Base-by-base conservation (phyloP, 192 early-diverging fungal species). In the Gamsiella multidivaricata region DNA sequence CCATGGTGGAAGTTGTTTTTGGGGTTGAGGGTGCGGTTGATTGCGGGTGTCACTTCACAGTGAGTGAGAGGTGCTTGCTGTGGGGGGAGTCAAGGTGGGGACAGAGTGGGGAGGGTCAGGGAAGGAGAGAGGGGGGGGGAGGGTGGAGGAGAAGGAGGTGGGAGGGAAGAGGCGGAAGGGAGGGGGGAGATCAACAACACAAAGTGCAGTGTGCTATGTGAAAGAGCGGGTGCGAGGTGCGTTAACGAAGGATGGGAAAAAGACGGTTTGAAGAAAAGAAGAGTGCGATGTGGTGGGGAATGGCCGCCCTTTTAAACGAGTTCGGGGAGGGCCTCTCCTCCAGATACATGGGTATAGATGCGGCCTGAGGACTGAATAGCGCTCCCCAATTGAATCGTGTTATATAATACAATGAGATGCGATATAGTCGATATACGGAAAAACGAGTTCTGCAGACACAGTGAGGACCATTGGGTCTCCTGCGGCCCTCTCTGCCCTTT, bases 71-170 rank as follows among this genome's bases (percentile, higher is more conserved):
- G 58, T 52, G 65, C 32, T 23, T 57, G 18, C 20, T 37, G 12
- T 63, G 52, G 49, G 47, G 26, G 32, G 46, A 52, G 64, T 64
- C 79, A 62, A 71, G 68, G 66, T 57, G 64, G 68, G 67, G 65
- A 72, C n/a, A n/a, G n/a, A n/a, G n/a, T n/a, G n/a, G n/a, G n/a
- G n/a, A n/a, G n/a, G n/a, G n/a, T n/a, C n/a, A 63, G 46, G 47
- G 55, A 63, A 32, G 60, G 56, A 54, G 53, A 34, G 46, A 17
- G 34, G 15, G 36, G 43, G 39, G 11, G 59, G 61, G 66, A 55
- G 47, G 37, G 66, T 20, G 25, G 42, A 42, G 45, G n/a, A 25
- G 25, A 20, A 20, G 28, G 33, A 49, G 53, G 56, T 53, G 50
- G 29, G 50, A 33, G 26, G 34, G 62, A 14, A 51, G 45, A 50